These are phyloP conservation scores for Tanacetum coccineum DNA, from an alignment of 129 eudicot species.

Conservation along the genomic window DNA sequence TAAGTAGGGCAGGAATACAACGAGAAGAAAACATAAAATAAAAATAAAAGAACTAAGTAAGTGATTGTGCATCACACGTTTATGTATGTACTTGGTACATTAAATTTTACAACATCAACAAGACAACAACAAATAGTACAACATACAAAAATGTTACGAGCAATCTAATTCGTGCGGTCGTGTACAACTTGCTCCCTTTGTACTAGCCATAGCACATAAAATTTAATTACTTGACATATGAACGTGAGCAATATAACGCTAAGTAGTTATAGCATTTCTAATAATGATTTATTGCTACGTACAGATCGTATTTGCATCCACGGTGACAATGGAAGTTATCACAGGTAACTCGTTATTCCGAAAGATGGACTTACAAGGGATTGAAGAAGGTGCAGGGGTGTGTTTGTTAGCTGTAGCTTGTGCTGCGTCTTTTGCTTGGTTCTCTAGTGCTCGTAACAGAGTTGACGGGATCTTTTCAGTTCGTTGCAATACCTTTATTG, in stretches of 20 bases:
- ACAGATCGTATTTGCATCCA: slow-evolving; percentile 84
- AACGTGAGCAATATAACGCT: background rate
- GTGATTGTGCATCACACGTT: no score
- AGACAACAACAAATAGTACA: no score
- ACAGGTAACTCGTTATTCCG: slow-evolving; percentile 84
- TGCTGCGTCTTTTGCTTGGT: slow-evolving; percentile 84
- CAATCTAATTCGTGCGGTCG: no score
- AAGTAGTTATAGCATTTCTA: background rate
- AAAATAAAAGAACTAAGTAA: no score
- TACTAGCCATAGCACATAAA: no score
- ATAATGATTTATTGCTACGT: background rate
- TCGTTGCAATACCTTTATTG: slow-evolving; percentile 76
- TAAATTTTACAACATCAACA: no score
- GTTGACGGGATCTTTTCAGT: slow-evolving; percentile 65
- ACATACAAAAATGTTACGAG: no score
- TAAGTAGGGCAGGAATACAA: no score
- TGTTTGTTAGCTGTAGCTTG: slow-evolving; percentile 60
- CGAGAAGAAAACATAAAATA: no score
- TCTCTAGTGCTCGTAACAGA: slow-evolving; percentile 60
- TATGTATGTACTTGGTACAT: no score
- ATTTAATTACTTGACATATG: background rate
- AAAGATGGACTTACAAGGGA: slow-evolving; percentile 73
- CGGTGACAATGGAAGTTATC: slow-evolving; percentile 55
- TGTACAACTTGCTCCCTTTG: no score
- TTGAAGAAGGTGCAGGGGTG: slow-evolving; percentile 67